phyloP scores from a whole-genome alignment of 2,329 filamentous ascomycete genomes.

The Colletotrichum orbiculare region DNA sequence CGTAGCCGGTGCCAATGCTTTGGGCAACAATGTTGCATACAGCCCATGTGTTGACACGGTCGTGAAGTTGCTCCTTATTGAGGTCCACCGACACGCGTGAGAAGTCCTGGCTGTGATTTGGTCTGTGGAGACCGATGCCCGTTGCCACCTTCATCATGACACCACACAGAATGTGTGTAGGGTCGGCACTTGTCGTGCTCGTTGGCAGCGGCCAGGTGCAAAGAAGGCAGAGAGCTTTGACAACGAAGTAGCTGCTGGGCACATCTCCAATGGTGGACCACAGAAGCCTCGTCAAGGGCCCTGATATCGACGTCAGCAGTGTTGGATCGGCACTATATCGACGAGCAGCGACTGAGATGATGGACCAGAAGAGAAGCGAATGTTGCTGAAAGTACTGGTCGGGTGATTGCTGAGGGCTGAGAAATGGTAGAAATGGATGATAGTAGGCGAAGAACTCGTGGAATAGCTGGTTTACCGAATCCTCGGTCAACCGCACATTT shows the following conservation, averaged over 20 bases:
- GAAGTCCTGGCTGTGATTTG: slow-evolving; percentile 86
- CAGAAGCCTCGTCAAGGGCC: slow-evolving; percentile 75
- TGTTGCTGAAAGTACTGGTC: slow-evolving; percentile 83
- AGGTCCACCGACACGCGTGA: slow-evolving; percentile 79
- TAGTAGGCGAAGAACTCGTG: slow-evolving; percentile 80
- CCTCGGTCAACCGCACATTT: slow-evolving; percentile 72
- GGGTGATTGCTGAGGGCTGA: slow-evolving; percentile 73
- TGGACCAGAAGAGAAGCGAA: slow-evolving; percentile 86
- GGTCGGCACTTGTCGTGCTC: slow-evolving; percentile 83
- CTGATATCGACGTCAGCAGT: slow-evolving; percentile 75
- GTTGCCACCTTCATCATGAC: slow-evolving; percentile 91
- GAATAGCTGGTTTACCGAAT: slow-evolving; percentile 73
- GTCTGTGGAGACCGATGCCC: slow-evolving; percentile 83
- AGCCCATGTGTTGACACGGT: slow-evolving; percentile 84
- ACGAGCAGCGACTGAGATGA: slow-evolving; percentile 79
- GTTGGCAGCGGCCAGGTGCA: slow-evolving; percentile 87
- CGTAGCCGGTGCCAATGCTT: slow-evolving; percentile 84
- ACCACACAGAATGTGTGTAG: slow-evolving; percentile 83
- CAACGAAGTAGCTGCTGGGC: slow-evolving; percentile 81
- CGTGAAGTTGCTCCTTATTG: slow-evolving; percentile 81
- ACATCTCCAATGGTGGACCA: slow-evolving; percentile 84
- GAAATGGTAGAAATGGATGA: slow-evolving; percentile 81
- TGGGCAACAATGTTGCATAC: slow-evolving; percentile 88
- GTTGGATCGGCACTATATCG: slow-evolving; percentile 73
- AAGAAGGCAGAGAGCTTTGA: slow-evolving; percentile 82